phyloP scores from a whole-genome alignment of 345 rosid genomes.

The Jatropha curcas region DNA sequence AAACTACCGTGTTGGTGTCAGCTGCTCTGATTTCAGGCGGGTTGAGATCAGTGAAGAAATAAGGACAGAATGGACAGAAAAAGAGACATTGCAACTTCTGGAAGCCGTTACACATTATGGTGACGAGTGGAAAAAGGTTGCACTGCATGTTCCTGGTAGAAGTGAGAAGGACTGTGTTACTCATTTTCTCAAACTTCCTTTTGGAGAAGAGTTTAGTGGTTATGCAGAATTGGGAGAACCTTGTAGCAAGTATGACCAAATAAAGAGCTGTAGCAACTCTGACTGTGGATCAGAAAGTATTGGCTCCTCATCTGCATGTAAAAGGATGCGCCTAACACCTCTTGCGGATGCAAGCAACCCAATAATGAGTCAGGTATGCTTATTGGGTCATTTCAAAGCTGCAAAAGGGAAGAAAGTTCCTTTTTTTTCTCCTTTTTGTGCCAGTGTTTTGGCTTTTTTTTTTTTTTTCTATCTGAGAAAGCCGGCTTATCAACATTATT shows the following conservation, averaged over 20 bases:
- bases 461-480: too few species aligned
- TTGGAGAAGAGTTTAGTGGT: conserved; percentile 65
- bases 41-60: conserved; percentile 77
- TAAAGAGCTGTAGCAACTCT: conserved; percentile 31
- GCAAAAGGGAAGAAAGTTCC: not conserved
- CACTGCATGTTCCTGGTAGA: conserved; percentile 77
- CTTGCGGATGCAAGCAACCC: conserved; percentile 98
- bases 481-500: too few species aligned
- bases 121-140: conserved; percentile 93
- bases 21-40: conserved; percentile 73
- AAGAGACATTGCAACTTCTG: conserved; percentile 72
- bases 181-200: conserved; percentile 84
- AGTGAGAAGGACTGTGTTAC: conserved; percentile 79
- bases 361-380: conserved; percentile 88
- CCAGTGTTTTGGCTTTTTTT: too few species aligned
- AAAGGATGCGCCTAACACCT: conserved; percentile 68
- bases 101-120: conserved; percentile 78
- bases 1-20: conserved; percentile 75
- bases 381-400: conserved; percentile 12
- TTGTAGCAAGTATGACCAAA: conserved; percentile 31
- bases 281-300: conserved; percentile 40
- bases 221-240: conserved; percentile 45
- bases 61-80: conserved; percentile 75
- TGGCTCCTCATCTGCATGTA: conserved; percentile 38
- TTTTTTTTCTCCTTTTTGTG: not conserved